phyloP scores from a whole-genome alignment of 2,329 filamentous ascomycete genomes.

The Fusarium robinianum region DNA sequence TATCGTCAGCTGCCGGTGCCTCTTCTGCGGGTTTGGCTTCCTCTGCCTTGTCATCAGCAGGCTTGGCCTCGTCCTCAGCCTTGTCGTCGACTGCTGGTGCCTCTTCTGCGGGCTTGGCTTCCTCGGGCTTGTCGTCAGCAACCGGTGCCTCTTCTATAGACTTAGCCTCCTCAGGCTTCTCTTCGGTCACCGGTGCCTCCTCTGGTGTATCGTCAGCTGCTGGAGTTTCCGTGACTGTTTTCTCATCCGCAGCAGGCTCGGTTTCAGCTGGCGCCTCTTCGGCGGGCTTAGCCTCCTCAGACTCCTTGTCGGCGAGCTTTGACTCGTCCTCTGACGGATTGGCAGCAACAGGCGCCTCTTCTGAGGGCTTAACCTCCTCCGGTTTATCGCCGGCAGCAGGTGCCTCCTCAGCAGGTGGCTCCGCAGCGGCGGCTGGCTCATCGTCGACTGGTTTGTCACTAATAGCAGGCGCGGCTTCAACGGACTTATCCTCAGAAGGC shows the following conservation, averaged over 20 bases:
- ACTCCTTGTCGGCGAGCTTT: too few species aligned
- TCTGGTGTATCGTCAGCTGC: neutral
- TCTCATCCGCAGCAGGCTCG: neutral
- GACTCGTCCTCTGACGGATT: too few species aligned
- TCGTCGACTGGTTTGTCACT: too few species aligned
- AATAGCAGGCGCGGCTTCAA: too few species aligned
- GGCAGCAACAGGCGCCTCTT: too few species aligned
- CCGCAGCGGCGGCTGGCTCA: too few species aligned
- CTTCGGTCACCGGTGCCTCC: neutral
- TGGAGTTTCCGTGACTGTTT: neutral
- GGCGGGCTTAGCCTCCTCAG: too few species aligned
- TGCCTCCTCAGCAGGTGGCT: too few species aligned
- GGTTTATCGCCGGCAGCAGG: too few species aligned
- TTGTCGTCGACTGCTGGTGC: too few species aligned
- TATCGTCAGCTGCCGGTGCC: neutral
- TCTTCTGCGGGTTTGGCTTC: neutral
- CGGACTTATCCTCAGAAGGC: neutral
- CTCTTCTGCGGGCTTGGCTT: neutral
- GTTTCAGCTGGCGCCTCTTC: neutral
- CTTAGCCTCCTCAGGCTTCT: neutral
- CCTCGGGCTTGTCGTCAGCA: slow-evolving; percentile 3
- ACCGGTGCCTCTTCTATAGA: neutral
- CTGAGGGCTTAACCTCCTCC: too few species aligned
- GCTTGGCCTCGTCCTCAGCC: slow-evolving; percentile 1
- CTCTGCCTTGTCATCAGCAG: slow-evolving; percentile 4